These are phyloP conservation scores for Amaranthus hypochondriacus DNA, from an alignment of 148 eudicot species.

Conservation along the genomic window DNA sequence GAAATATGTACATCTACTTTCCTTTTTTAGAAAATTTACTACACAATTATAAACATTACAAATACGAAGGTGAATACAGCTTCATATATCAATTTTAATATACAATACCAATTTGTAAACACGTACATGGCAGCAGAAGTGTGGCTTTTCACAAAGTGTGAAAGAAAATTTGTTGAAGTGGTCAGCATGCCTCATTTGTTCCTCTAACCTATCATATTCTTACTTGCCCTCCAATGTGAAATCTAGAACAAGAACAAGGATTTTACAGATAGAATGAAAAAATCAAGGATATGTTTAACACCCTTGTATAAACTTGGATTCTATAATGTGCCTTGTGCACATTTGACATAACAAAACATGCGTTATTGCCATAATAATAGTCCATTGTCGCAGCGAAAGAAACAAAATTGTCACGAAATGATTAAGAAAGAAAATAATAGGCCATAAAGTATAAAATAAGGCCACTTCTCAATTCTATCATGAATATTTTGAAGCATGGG, in stretches of 20 bases:
- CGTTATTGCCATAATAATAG: neutral
- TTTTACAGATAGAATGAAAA: constrained; percentile 12
- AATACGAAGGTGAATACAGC: constrained; percentile 6
- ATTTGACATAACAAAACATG: neutral
- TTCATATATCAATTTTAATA: neutral
- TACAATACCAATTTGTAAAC: too few species aligned
- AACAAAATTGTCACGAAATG: neutral
- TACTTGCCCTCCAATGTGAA: constrained; percentile 63
- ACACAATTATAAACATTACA: constrained; percentile 6
- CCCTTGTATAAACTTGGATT: neutral
- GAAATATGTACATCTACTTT: constrained; percentile 68
- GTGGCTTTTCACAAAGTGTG: constrained; percentile 55
- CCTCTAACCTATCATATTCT: constrained; percentile 75
- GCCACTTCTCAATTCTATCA: neutral
- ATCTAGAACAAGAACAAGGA: constrained; percentile 33
- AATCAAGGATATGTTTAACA: constrained; percentile 1
- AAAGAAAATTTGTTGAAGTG: constrained; percentile 69
- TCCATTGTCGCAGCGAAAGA: neutral
- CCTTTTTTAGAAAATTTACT: constrained; percentile 44
- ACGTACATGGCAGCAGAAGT: constrained; percentile 32
- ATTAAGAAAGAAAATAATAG: neutral
- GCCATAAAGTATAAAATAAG: neutral
- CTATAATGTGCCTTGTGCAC: neutral
- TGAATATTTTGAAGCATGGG: neutral
- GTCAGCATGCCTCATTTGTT: constrained; percentile 53